phyloP scores from a whole-genome alignment of 2,329 filamentous ascomycete species.

The Sporothrix variecibatus region DNA sequence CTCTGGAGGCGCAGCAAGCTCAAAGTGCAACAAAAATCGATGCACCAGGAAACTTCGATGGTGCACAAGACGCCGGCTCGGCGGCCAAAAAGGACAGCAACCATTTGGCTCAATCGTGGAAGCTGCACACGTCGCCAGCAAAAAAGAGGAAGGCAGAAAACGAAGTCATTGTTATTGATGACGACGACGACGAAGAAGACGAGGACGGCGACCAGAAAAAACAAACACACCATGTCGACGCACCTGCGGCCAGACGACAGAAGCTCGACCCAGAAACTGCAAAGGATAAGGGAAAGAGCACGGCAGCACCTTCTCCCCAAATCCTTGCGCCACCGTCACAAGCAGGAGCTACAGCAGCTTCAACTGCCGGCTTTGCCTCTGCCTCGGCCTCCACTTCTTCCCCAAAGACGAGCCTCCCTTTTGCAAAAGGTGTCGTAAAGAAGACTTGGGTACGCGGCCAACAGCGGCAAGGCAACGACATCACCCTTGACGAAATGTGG shows the following conservation, averaged over 20 bases:
- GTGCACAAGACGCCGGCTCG: neutral
- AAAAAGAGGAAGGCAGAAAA: slow-evolving; percentile 24
- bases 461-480: slow-evolving; percentile 65
- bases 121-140: neutral
- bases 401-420: slow-evolving; percentile 40
- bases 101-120: slow-evolving; percentile 13
- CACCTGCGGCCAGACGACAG: slow-evolving; percentile 6
- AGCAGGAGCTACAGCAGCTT: neutral
- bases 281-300: neutral
- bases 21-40: neutral
- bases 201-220: neutral
- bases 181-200: neutral
- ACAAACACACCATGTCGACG: neutral
- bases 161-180: slow-evolving; percentile 23
- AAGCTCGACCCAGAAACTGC: neutral
- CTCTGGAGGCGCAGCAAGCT: slow-evolving; percentile 24
- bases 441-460: slow-evolving; percentile 75
- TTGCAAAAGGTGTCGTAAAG: slow-evolving; percentile 67
- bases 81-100: neutral
- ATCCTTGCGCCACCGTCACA: neutral
- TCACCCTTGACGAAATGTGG: slow-evolving; percentile 85
- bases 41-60: neutral
- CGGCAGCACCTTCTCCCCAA: neutral
- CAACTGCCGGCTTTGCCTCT: neutral
- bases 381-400: too few species aligned